These are phyloP conservation scores for Populus hybrid DNA, from an alignment of 441 rosid species.

Conservation along the genomic window DNA sequence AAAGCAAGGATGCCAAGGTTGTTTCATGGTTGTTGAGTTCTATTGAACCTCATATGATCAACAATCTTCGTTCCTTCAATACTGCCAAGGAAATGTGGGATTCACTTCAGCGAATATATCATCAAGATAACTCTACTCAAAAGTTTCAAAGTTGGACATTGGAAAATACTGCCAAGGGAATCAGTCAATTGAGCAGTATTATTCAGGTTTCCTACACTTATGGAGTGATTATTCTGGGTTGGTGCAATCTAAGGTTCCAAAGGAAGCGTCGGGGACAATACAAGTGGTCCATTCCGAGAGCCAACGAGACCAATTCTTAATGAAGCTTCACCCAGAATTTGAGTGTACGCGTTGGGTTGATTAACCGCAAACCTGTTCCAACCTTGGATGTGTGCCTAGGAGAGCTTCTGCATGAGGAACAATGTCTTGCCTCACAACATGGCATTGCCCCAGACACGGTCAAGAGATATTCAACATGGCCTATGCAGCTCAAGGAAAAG, in stretches of 20 bases:
- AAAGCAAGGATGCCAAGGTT: too few species aligned
- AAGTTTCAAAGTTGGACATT: background rate
- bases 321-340: background rate
- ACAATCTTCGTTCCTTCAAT: background rate
- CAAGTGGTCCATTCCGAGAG: too few species aligned
- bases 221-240: background rate
- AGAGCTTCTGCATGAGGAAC: too few species aligned
- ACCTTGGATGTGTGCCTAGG: background rate
- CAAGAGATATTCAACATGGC: too few species aligned
- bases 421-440: too few species aligned
- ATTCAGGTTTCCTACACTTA: background rate
- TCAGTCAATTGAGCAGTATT: background rate
- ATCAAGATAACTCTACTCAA: background rate
- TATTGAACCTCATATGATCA: slow-evolving; percentile 6
- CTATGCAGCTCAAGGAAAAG: too few species aligned
- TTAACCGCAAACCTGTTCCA: background rate
- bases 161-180: background rate
- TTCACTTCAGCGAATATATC: background rate
- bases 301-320: too few species aligned
- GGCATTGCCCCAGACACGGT: too few species aligned
- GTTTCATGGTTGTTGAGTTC: slow-evolving; percentile 2
- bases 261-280: too few species aligned
- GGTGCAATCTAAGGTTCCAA: too few species aligned
- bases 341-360: background rate
- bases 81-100: background rate